A percentile compares a stretch with the other conserved stretches of the same genome.
Evolutionary conservation across 306 rosid genomes (phyloP).

Genomic region (Abrus pulchellus): DNA sequence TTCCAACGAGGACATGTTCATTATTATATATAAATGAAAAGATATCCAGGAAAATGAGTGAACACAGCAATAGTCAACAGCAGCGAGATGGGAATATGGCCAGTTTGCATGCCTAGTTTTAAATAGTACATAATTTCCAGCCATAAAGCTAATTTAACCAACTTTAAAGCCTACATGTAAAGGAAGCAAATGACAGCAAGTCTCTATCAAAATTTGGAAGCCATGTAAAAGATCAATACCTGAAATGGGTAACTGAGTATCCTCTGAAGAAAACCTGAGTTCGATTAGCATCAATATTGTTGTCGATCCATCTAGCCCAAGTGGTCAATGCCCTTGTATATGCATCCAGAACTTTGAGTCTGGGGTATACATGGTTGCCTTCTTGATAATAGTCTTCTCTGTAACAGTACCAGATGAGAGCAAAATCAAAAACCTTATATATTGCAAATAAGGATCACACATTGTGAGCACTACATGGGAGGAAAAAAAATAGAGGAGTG

Average conservation of each 20-base stretch:
- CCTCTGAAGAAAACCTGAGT: slow-evolving; percentile 92
- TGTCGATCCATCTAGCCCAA: slow-evolving; percentile 89
- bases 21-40: not conserved
- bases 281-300: slow-evolving; percentile 64
- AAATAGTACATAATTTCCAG: slow-evolving; percentile 21
- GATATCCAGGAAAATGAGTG: slow-evolving; percentile 7
- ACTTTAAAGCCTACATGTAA: not conserved
- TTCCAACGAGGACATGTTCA: not conserved
- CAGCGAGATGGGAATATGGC: slow-evolving; percentile 1
- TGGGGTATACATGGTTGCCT: slow-evolving; percentile 79
- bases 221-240: slow-evolving; percentile 54
- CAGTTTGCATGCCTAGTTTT: slow-evolving; percentile 24
- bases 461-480: not conserved
- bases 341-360: slow-evolving; percentile 84
- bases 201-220: slow-evolving; percentile 5
- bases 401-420: slow-evolving; percentile 42
- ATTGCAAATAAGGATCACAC: slow-evolving; percentile 17
- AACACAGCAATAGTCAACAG: not conserved
- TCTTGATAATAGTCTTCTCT: slow-evolving; percentile 97
- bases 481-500: not conserved
- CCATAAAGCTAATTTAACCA: slow-evolving; percentile 15
- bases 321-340: slow-evolving; percentile 86
- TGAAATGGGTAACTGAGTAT: slow-evolving; percentile 92
- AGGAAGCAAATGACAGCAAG: slow-evolving; percentile 9
- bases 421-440: slow-evolving; percentile 32